Percentiles rank a stretch among this genome's conserved stretches.
These are phyloP conservation scores for Lentinula aciculospora DNA, from an alignment of 768 basidiomycete genomes.

Conservation along the genomic window DNA sequence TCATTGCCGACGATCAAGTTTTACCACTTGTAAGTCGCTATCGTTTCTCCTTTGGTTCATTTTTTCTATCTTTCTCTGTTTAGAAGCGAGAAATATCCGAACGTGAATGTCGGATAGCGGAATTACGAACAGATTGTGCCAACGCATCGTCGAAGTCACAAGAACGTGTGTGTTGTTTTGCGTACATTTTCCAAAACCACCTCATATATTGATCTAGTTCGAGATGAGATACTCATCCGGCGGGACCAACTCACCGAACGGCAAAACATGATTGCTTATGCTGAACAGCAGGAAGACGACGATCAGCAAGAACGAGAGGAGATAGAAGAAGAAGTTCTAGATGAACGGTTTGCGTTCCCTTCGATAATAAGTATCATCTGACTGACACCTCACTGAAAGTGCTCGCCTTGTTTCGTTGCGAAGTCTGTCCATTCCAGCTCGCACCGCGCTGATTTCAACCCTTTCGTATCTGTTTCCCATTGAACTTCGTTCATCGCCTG, in stretches of 20 bases:
- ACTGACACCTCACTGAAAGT: conserved; percentile 28
- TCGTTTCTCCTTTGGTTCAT: no score
- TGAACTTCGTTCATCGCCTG: conserved; percentile 74
- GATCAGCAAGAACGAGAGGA: conserved; percentile 20
- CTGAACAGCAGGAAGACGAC: conserved; percentile 30
- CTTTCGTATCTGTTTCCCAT: conserved; percentile 86
- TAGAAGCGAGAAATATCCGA: conserved; percentile 70
- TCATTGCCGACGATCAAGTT: conserved; percentile 35
- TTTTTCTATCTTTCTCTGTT: no score
- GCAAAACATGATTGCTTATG: conserved; percentile 39
- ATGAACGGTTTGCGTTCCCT: conserved; percentile 29
- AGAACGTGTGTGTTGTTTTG: conserved; percentile 34
- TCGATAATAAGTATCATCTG: conserved; percentile 3
- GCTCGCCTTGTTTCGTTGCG: conserved; percentile 39
- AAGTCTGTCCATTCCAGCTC: conserved; percentile 43
- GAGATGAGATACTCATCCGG: conserved; percentile 35
- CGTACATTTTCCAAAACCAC: not conserved
- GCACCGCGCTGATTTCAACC: conserved; percentile 61
- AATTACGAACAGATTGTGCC: conserved; percentile 37
- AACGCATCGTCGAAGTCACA: conserved; percentile 37
- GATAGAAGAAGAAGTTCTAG: conserved; percentile 25
- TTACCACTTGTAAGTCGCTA: conserved; percentile 39
- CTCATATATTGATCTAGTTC: conserved; percentile 26
- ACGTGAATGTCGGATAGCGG: conserved; percentile 49
- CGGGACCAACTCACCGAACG: conserved; percentile 39